These are phyloP conservation scores for Gautieria morchelliformis DNA, from an alignment of 768 basidiomycete genomes.

Conservation along the genomic window DNA sequence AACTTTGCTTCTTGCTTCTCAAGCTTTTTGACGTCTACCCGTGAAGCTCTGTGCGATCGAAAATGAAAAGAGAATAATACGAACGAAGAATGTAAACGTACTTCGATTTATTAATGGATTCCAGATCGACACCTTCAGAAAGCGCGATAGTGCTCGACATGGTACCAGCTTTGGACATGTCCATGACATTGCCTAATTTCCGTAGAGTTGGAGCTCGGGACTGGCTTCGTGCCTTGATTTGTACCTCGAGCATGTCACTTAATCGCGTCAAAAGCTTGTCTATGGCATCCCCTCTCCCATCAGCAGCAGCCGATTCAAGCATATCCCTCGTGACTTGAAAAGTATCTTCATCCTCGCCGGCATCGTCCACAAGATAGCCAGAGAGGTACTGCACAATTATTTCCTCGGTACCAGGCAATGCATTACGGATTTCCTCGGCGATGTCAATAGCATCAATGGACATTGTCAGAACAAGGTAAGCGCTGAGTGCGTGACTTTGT, in stretches of 20 bases:
- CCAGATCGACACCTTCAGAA: slow-evolving; percentile 77
- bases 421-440: slow-evolving; percentile 64
- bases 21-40: slow-evolving; percentile 90
- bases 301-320: slow-evolving; percentile 57
- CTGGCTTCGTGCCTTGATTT: slow-evolving; percentile 47
- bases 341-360: slow-evolving; percentile 80
- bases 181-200: slow-evolving; percentile 79
- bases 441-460: slow-evolving; percentile 42
- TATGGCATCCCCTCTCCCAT: slow-evolving; percentile 41
- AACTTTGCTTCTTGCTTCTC: slow-evolving; percentile 97
- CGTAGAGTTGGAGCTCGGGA: slow-evolving; percentile 43
- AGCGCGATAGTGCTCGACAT: slow-evolving; percentile 76
- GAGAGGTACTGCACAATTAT: slow-evolving; percentile 78
- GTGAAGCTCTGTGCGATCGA: slow-evolving; percentile 52
- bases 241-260: slow-evolving; percentile 53
- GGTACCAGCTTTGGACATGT: slow-evolving; percentile 70
- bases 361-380: slow-evolving; percentile 85
- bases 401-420: slow-evolving; percentile 72
- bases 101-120: slow-evolving; percentile 93
- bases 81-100: slow-evolving; percentile 26
- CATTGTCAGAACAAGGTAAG: background rate
- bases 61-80: background rate
- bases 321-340: slow-evolving; percentile 67
- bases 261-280: slow-evolving; percentile 61
- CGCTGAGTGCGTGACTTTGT: too few relatives aligned